Conservation (phyloP, 2,329 filamentous ascomycete species). For the Alternaria arborescens region DNA sequence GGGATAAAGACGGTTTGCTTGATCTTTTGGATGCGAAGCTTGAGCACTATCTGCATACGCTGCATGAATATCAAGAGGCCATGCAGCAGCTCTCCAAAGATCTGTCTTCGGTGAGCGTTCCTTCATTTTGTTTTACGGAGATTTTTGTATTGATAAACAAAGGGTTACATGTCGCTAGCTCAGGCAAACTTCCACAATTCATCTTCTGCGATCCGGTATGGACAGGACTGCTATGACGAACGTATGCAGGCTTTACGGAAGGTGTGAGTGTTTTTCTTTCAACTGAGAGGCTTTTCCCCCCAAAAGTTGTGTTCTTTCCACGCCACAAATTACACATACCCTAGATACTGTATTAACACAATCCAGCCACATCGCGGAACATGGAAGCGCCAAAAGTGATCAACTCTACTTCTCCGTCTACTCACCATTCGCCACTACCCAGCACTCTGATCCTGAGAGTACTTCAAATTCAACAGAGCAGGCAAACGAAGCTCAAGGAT, state of each 20-base stretch:
- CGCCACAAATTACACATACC: neutral
- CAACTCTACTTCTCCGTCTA: constrained; percentile 11
- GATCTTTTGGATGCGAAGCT: constrained; percentile 68
- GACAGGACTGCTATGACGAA: constrained; percentile 75
- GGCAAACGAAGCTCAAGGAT: neutral
- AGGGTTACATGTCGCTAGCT: constrained; percentile 66
- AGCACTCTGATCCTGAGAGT: neutral
- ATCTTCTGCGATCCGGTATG: constrained; percentile 70
- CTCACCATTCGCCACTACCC: neutral
- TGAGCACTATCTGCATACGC: constrained; percentile 69
- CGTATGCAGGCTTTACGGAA: constrained; percentile 71
- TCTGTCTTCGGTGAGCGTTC: constrained; percentile 61
- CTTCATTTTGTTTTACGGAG: neutral
- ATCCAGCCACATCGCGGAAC: constrained; percentile 5
- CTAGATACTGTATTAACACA: neutral
- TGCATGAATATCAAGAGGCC: constrained; percentile 72
- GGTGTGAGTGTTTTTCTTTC: too few species aligned
- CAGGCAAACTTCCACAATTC: constrained; percentile 78
- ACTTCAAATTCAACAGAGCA: neutral
- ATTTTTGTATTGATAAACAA: neutral
- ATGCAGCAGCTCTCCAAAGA: constrained; percentile 63
- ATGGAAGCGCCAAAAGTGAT: constrained; percentile 21
- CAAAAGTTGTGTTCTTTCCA: too few species aligned
- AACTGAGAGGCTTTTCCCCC: too few species aligned
- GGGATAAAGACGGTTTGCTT: constrained; percentile 43